A percentile compares a stretch with the other conserved stretches of the same genome.
Conservation (phyloP, 768 basidiomycete genomes). For the Polyporus arcularius region DNA sequence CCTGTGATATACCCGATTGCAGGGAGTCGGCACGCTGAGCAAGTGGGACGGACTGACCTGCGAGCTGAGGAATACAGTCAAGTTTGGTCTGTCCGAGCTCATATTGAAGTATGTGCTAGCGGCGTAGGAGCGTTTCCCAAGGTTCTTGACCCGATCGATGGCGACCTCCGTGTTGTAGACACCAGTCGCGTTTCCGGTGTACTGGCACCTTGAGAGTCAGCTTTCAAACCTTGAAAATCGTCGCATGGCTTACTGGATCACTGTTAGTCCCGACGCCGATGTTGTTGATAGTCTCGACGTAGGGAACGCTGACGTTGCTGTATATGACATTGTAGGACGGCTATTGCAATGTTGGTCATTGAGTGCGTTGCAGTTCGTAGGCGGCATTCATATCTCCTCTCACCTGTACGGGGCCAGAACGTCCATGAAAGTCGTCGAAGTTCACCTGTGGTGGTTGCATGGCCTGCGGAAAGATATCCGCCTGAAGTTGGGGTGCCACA, state of each 20-base stretch:
- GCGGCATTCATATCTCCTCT: constrained; percentile 1
- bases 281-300: constrained; percentile 33
- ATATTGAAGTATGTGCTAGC: constrained; percentile 6
- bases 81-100: constrained; percentile 1
- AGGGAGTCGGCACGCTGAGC: too few species aligned
- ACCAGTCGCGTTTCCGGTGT: constrained; percentile 1
- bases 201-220: not conserved
- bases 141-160: not conserved
- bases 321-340: constrained; percentile 4
- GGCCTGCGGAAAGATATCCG: constrained; percentile 25
- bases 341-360: not conserved
- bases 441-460: constrained; percentile 40
- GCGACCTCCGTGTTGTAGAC: constrained; percentile 1
- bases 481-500: constrained; percentile 45
- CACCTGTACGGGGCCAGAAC: constrained; percentile 45
- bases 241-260: constrained; percentile 36
- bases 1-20: not conserved
- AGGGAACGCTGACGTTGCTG: constrained; percentile 1
- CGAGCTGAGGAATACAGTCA: not conserved
- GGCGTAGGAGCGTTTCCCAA: constrained; percentile 2
- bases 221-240: not conserved
- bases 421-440: constrained; percentile 48
- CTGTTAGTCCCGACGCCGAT: constrained; percentile 40
- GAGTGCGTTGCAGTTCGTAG: not conserved
- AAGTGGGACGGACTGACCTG: not conserved